Conservation (phyloP, 2,329 filamentous ascomycete species). For the Xylaria sp. region DNA sequence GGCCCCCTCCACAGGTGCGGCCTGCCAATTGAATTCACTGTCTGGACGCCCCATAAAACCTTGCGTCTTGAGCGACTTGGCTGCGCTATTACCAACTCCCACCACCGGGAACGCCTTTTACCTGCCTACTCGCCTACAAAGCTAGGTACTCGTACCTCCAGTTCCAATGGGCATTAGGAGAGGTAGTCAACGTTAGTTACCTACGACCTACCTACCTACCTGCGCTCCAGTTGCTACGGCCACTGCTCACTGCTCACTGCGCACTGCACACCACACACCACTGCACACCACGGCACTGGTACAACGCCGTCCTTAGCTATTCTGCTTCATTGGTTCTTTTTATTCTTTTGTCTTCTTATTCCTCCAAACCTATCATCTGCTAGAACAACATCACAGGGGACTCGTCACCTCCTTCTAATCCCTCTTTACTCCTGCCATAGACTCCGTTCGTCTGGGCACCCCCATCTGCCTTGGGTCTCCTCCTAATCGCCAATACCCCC, state of each 20-base stretch:
- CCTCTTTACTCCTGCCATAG: conserved; percentile 8
- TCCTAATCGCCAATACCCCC: conserved; percentile 11
- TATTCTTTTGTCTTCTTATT: neutral
- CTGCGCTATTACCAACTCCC: neutral
- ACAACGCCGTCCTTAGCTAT: neutral
- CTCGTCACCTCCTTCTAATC: conserved; percentile 21
- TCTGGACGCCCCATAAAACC: neutral
- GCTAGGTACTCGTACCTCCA: neutral
- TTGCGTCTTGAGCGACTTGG: neutral
- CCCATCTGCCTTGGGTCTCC: conserved; percentile 14
- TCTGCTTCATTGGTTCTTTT: neutral
- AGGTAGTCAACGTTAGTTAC: no score
- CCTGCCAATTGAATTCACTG: neutral
- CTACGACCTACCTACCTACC: neutral
- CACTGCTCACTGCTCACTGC: no score
- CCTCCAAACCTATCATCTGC: neutral
- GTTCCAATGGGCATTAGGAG: neutral
- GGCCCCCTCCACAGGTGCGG: neutral
- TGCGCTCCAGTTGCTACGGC: no score
- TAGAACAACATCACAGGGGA: neutral
- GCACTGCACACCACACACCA: no score
- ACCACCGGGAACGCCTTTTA: neutral
- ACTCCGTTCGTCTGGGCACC: conserved; percentile 19
- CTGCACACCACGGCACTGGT: neutral
- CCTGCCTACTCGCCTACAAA: no score